A percentile compares a stretch with the other conserved stretches of the same genome.
Conservation (phyloP, 169 alveolate genomes). For the Plasmodium falciparum region DNA sequence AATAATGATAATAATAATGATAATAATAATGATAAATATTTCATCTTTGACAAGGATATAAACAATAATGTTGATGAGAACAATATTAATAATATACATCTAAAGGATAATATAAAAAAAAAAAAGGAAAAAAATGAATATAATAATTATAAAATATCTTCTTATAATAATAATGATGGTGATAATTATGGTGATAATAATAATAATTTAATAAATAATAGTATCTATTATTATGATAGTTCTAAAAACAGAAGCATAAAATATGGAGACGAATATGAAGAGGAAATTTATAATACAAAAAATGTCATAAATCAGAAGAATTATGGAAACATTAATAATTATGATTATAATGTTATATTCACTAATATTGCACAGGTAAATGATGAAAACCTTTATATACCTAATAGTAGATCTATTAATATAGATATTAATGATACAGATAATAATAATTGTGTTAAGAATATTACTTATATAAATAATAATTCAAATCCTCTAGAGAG, state of each 20-base stretch:
- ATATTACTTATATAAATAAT: conserved; percentile 5
- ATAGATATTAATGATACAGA: background rate
- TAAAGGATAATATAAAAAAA: background rate
- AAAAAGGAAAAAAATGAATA: background rate
- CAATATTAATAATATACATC: background rate
- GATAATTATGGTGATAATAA: background rate
- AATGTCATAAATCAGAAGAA: background rate
- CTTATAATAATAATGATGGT: background rate
- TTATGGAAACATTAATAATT: background rate
- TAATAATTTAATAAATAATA: background rate
- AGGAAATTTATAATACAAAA: background rate
- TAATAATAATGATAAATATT: background rate
- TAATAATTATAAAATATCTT: background rate
- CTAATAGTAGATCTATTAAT: background rate
- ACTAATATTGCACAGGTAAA: background rate
- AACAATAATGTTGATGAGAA: background rate
- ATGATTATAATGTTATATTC: background rate
- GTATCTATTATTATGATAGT: background rate
- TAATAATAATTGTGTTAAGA: background rate
- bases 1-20: background rate
- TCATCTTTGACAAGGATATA: no score
- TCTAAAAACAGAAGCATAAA: background rate
- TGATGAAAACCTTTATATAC: background rate
- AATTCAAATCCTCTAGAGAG: background rate
- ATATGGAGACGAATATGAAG: background rate